These are phyloP conservation scores for Plasmodium gonderi DNA, from an alignment of 169 alveolate species.

Conservation along the genomic window DNA sequence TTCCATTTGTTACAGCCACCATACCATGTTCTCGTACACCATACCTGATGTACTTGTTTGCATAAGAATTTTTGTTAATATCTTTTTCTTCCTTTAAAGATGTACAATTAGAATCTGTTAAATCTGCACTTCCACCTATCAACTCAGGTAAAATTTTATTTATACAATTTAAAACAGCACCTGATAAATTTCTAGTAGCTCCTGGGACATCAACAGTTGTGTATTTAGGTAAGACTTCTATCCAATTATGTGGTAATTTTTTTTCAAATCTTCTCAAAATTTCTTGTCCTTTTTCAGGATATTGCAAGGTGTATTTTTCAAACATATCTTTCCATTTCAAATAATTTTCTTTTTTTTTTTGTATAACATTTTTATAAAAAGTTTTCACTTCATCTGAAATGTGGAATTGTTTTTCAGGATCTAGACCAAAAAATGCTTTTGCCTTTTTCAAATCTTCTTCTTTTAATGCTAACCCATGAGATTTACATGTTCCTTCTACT, in stretches of 20 bases:
- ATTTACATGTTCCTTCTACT: slow-evolving; percentile 85
- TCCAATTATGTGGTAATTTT: slow-evolving; percentile 68
- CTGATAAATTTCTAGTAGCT: slow-evolving; percentile 75
- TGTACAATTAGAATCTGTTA: slow-evolving; percentile 82
- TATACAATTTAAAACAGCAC: slow-evolving; percentile 62
- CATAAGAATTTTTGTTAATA: slow-evolving; percentile 23
- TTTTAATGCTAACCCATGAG: slow-evolving; percentile 87
- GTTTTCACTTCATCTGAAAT: slow-evolving; percentile 78
- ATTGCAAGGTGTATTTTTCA: slow-evolving; percentile 62
- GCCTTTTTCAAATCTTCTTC: slow-evolving; percentile 84
- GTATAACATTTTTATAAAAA: slow-evolving; percentile 56
- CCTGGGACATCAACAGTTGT: slow-evolving; percentile 40
- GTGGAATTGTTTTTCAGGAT: slow-evolving; percentile 81
- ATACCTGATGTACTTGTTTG: slow-evolving; percentile 73
- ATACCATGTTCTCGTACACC: slow-evolving; percentile 89
- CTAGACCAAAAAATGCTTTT: slow-evolving; percentile 76
- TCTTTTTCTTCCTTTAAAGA: slow-evolving; percentile 57
- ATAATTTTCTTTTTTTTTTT: slow-evolving; percentile 72
- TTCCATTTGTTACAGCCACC: slow-evolving; percentile 86
- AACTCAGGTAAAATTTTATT: slow-evolving; percentile 80
- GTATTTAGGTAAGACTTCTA: slow-evolving; percentile 63
- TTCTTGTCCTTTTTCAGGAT: slow-evolving; percentile 78
- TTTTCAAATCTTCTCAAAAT: slow-evolving; percentile 69
- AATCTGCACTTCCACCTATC: slow-evolving; percentile 87
- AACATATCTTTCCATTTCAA: slow-evolving; percentile 78